Base-by-base conservation (phyloP, 2,329 filamentous ascomycete species). In the Trichoderma sp. region DNA sequence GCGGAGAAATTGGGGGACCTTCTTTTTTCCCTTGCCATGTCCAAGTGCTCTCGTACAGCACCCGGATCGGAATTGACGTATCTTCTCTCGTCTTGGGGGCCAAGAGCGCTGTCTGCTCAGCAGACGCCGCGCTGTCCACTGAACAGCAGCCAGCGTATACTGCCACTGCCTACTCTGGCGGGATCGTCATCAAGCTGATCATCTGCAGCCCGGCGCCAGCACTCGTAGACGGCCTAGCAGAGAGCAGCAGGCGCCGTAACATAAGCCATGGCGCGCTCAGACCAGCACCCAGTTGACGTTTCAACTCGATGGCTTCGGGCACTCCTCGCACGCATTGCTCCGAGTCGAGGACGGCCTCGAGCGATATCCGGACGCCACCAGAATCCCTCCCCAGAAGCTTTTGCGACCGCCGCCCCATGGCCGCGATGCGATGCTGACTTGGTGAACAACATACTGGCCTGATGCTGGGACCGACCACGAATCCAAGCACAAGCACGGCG, bases 291-390 rank as follows among this genome's bases (percentile, higher is more conserved):
- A 33, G 33, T 14, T 6, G 11, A 35, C 2, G 11, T 35, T 14
- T 35, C 33, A 35, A 35, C 33, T 35, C 13, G 33, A 35, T 35
- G 33, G 33, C 14, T 19, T 29, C 49, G 21, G 24, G 49, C 24
- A 53, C 49, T n/a, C 19, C 19, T 21, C 43, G 43, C 43, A 24
- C 47, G 10, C 21, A 43, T 49, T 49, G 47, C 21, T 13, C 47
- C 47, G 47, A 49, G 47, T 24, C 52, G 16, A 55, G 14, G 24
- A 14, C 52, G 14, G 35, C 29, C 31, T 43, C 29, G 33, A 65
- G 62, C 62, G 62, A 65, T 47, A 65, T 57, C 62, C 62, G 62
- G 43, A 29, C 62, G 62, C 62, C 62, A 65, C 62, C 24, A 56
- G 19, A 55, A 55, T 37, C 21, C 31, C 31, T 43, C 62, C 29